Conservation (phyloP, 208 protist genomes). For the Trypanosoma congolense region DNA sequence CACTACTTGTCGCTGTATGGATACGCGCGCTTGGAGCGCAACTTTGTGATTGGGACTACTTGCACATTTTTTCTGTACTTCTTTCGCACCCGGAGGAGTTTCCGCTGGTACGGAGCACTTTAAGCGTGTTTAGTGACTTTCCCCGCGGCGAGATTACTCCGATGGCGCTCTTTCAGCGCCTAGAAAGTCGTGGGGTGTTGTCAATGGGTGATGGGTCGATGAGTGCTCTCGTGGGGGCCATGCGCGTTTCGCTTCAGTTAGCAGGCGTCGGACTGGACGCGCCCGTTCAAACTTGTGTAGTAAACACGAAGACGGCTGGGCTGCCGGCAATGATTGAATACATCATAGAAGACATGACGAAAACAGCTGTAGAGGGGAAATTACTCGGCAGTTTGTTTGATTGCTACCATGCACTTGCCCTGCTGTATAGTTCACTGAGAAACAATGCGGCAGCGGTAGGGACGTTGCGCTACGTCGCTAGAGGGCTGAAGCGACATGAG, state of each 20-base stretch:
- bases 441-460: slow-evolving; percentile 52
- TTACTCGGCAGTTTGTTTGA: slow-evolving; percentile 19
- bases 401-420: slow-evolving; percentile 61
- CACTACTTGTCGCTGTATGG: slow-evolving; percentile 68
- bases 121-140: slow-evolving; percentile 40
- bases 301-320: slow-evolving; percentile 57
- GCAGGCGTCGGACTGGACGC: slow-evolving; percentile 30
- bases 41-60: slow-evolving; percentile 77
- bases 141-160: slow-evolving; percentile 39
- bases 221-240: slow-evolving; percentile 24
- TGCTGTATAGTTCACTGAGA: slow-evolving; percentile 59
- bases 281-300: slow-evolving; percentile 33
- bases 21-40: slow-evolving; percentile 59
- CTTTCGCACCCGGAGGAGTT: slow-evolving; percentile 52
- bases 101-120: slow-evolving; percentile 44
- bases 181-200: slow-evolving; percentile 34
- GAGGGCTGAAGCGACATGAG: slow-evolving; percentile 11
- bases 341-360: slow-evolving; percentile 25
- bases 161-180: slow-evolving; percentile 37
- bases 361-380: slow-evolving; percentile 4
- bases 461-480: slow-evolving; percentile 33
- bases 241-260: slow-evolving; percentile 37
- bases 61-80: slow-evolving; percentile 37
- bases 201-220: slow-evolving; percentile 14
- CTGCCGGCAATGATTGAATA: slow-evolving; percentile 33